Evolutionary conservation across 176 grass and related monocot species (phyloP), one percentile per base, ranked within the genome.

Genomic region (Thalia dealbata): DNA sequence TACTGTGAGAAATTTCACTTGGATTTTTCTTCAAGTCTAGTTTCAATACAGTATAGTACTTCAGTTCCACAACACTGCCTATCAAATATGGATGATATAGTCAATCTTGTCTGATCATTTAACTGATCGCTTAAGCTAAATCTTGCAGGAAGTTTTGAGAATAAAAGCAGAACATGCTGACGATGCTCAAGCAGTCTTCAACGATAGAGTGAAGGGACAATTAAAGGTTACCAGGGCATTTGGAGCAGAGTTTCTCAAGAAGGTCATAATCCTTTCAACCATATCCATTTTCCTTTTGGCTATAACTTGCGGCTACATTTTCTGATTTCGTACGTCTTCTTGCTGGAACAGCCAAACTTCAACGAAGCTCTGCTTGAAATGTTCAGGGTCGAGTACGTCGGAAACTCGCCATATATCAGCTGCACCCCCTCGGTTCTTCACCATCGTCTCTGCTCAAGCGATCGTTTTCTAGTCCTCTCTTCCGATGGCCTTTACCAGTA

Each of bases 401-500:
- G 91, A 66, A 79, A 76, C 26, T 78, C 75, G 52, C 42, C 88
- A 72, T 96, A 96, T 83, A 69, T 96, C 76, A 91, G 88, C 78
- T 96, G 88, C 80, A 77, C 74, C 59, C 91, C 91, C 38, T 84
- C 85, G 54, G 82, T 91, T 46, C 85, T 88, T 81, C 91, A 96
- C 71, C 91, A 86, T 71, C 84, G 69, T 56, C 85, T 96, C 69
- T 88, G 80, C 29, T 72, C 85, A 64, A 87, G 77, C 43, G 91
- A 96, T 71, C 78, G 73, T 51, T 96, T 96, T 75, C 81, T 96
- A 70, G 83, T 96, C 54, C 80, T 96, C 23, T 96, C 91, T 10
- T 96, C 91, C 69, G 91, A 96, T 69, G 91, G 91, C 51, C 77
- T 96, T 26, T 96, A 96, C 77, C 88, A 96, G 80, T 96, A 91